Evolutionary conservation across 2,329 filamentous ascomycete genomes (phyloP).

Genomic region (Ascochyta fabae): DNA sequence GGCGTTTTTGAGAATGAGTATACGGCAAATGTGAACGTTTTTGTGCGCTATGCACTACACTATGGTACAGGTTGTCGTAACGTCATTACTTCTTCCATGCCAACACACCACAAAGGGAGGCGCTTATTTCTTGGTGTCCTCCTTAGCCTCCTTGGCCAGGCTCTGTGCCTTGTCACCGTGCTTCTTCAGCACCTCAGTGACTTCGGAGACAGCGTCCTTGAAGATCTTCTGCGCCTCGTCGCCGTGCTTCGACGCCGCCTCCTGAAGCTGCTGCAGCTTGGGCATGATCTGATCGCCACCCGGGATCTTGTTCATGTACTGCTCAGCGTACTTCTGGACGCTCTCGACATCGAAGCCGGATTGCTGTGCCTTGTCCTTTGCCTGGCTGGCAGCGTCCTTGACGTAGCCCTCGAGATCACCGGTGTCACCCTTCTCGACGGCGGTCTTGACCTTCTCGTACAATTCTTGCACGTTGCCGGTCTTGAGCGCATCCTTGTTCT

Average conservation of each 20-base stretch:
- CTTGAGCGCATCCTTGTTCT: constrained; percentile 73
- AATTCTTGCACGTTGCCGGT: constrained; percentile 69
- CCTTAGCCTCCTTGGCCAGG: constrained; percentile 44
- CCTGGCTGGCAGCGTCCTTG: constrained; percentile 64
- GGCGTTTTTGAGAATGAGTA: neutral
- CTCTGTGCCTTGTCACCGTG: constrained; percentile 41
- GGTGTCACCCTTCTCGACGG: constrained; percentile 66
- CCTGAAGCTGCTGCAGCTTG: constrained; percentile 69
- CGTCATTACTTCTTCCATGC: constrained; percentile 2
- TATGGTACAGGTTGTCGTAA: constrained; percentile 17
- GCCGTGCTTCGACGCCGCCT: constrained; percentile 71
- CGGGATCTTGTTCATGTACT: constrained; percentile 71
- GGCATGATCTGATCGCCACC: constrained; percentile 68
- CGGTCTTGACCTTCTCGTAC: constrained; percentile 67
- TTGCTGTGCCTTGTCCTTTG: constrained; percentile 67
- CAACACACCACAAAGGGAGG: neutral
- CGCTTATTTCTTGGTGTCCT: constrained; percentile 44
- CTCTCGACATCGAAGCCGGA: constrained; percentile 53
- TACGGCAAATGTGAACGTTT: neutral
- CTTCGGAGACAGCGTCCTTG: constrained; percentile 61
- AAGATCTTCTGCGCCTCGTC: constrained; percentile 73
- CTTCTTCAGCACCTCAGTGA: constrained; percentile 45
- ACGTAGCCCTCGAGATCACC: constrained; percentile 67
- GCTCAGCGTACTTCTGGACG: constrained; percentile 52
- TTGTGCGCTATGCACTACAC: constrained; percentile 1